Evolutionary conservation across 805 yeast genomes (phyloP).

Genomic region (Torulaspora indica): DNA sequence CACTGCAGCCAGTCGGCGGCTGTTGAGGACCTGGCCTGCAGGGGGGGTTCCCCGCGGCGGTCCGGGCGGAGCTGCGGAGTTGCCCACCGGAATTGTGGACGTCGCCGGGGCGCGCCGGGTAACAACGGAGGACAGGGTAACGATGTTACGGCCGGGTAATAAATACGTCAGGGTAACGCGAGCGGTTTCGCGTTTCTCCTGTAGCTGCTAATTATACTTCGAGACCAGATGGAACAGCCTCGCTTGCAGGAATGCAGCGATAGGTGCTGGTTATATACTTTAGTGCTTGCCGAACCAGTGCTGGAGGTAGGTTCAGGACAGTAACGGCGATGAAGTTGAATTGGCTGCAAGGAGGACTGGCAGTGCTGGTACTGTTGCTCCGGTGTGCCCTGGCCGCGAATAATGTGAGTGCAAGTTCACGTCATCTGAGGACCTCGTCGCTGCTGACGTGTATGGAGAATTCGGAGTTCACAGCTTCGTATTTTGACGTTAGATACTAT

Average conservation of each 20-base stretch:
- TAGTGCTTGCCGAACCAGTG: neutral
- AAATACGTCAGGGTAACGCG: too few species aligned
- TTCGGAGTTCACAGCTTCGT: slow-evolving; percentile 80
- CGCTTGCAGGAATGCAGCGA: too few species aligned
- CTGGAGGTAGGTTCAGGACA: neutral
- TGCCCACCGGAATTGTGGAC: too few species aligned
- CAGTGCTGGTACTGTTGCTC: slow-evolving; percentile 3
- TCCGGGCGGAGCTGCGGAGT: slow-evolving; percentile 1
- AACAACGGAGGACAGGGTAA: too few species aligned
- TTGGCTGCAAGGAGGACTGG: slow-evolving; percentile 1
- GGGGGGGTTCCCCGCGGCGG: neutral
- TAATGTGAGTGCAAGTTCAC: slow-evolving; percentile 15
- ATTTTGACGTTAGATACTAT: slow-evolving; percentile 67
- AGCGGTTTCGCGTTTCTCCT: too few species aligned
- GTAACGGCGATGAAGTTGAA: neutral
- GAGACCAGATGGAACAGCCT: too few species aligned
- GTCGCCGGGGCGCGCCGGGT: too few species aligned
- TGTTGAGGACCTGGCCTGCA: neutral
- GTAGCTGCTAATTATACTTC: too few species aligned
- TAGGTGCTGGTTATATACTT: neutral
- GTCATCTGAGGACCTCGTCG: slow-evolving; percentile 51
- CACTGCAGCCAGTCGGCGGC: neutral
- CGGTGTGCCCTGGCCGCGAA: slow-evolving; percentile 2
- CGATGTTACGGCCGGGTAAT: too few species aligned
- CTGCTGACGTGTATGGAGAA: slow-evolving; percentile 87